phyloP scores from a whole-genome alignment of 2,329 filamentous ascomycete genomes.

The Arthrobotrys iridis region DNA sequence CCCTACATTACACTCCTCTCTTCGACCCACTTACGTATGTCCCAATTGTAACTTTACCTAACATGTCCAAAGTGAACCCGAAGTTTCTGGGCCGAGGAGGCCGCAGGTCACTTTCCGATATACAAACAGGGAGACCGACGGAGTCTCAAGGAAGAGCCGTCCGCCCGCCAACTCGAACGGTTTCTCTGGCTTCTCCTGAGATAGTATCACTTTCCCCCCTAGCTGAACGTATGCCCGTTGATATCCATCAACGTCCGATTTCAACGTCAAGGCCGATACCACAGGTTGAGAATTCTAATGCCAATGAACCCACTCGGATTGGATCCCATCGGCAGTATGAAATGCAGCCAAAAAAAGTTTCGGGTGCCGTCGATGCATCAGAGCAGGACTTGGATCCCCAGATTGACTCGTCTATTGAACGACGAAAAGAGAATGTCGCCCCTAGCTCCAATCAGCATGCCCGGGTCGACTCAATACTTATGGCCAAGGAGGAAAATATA shows the following conservation, averaged over 20 bases:
- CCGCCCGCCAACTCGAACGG: neutral
- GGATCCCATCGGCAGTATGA: neutral
- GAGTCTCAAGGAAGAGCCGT: neutral
- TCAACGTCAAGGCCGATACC: neutral
- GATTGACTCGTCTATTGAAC: neutral
- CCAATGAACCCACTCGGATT: neutral
- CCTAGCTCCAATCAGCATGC: neutral
- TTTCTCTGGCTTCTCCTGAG: slow-evolving; percentile 6
- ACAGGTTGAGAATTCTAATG: neutral
- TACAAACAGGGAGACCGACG: neutral
- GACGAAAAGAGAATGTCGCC: slow-evolving; percentile 38
- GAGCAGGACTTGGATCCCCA: neutral
- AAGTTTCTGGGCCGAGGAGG: neutral
- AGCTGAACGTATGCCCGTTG: neutral
- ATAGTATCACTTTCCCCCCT: neutral
- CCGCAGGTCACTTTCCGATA: slow-evolving; percentile 23
- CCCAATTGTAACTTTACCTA: neutral
- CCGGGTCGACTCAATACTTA: neutral
- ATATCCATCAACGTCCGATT: neutral
- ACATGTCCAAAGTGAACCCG: slow-evolving; percentile 4
- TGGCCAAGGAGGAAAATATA: neutral
- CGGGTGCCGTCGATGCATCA: neutral
- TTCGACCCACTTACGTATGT: neutral
- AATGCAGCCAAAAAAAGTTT: neutral
- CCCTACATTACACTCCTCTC: no score